These are phyloP conservation scores for Suillus brevipes DNA, from an alignment of 768 basidiomycete species.

Conservation along the genomic window DNA sequence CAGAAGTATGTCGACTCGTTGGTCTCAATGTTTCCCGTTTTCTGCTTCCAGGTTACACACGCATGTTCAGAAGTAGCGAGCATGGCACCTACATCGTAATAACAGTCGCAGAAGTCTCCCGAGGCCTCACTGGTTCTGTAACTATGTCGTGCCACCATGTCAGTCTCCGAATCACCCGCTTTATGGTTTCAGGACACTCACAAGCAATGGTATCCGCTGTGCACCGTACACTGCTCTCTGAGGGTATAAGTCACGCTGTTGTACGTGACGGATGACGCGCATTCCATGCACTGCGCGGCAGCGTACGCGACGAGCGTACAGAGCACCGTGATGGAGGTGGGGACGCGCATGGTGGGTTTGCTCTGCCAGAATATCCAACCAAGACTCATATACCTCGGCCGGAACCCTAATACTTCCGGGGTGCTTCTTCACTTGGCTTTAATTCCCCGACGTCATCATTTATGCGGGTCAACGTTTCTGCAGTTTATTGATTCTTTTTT, in stretches of 20 bases:
- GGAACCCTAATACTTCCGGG: neutral
- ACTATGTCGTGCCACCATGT: neutral
- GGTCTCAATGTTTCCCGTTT: neutral
- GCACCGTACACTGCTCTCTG: neutral
- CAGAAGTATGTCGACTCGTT: conserved; percentile 3
- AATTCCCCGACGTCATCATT: neutral
- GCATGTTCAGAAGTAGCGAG: neutral
- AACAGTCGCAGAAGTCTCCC: conserved; percentile 1
- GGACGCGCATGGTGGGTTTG: neutral
- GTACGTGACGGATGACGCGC: neutral
- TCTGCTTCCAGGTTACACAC: neutral
- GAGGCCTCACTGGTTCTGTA: neutral
- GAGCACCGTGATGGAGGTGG: conserved; percentile 1
- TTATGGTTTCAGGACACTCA: neutral
- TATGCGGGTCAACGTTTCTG: neutral
- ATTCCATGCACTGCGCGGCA: conserved; percentile 4
- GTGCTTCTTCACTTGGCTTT: neutral
- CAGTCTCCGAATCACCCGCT: neutral
- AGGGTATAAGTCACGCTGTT: neutral
- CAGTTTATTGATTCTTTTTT: neutral
- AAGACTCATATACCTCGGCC: neutral
- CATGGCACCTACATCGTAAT: neutral
- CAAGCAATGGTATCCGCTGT: conserved; percentile 4
- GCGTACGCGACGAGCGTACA: neutral
- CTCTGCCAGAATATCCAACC: neutral